Conservation (phyloP, 495 filamentous ascomycete genomes). For the Neurospora sp. region DNA sequence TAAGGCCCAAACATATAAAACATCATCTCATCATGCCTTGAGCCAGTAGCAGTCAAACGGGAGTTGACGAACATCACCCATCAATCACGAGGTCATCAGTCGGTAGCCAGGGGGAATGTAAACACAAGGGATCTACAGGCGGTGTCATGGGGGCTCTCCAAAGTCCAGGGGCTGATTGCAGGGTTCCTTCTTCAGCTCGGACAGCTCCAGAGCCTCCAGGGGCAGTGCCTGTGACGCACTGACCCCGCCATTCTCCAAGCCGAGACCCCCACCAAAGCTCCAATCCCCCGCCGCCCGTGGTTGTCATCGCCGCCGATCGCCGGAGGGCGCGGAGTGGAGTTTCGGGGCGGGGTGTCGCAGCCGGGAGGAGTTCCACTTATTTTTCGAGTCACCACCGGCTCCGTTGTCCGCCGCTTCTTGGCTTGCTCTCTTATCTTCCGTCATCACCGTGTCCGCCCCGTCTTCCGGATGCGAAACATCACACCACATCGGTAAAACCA, state of each 20-base stretch:
- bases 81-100: not conserved
- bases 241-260: not conserved
- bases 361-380: not conserved
- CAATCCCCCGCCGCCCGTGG: not conserved
- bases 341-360: not conserved
- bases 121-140: not conserved
- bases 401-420: not conserved
- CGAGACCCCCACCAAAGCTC: not conserved
- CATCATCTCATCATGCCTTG: not conserved
- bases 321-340: not conserved
- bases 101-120: not conserved
- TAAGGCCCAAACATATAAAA: not conserved
- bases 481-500: not conserved
- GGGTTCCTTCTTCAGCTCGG: not conserved
- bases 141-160: not conserved
- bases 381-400: not conserved
- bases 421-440: not conserved
- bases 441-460: not conserved
- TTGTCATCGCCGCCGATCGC: not conserved
- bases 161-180: not conserved
- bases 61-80: not conserved
- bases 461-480: not conserved
- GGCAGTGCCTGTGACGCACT: not conserved
- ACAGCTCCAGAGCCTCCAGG: not conserved
- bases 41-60: not conserved